Evolutionary conservation across 257 asterid genomes (phyloP).

Genomic region (Nemophila menziesii): DNA sequence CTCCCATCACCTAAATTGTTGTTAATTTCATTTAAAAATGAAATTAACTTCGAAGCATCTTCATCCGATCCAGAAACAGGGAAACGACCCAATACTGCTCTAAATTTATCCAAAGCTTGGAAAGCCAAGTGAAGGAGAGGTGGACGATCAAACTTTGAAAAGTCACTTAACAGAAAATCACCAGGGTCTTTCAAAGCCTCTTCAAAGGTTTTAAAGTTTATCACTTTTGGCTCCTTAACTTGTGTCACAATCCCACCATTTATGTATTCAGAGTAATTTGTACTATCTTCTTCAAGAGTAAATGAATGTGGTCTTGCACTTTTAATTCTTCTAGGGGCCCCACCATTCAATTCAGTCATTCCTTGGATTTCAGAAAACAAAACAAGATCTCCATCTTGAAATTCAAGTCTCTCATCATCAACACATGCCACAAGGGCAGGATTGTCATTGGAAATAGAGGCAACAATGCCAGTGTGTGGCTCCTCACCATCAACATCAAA

Average conservation of each 20-base stretch:
- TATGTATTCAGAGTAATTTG: conserved; percentile 19
- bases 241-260: conserved; percentile 49
- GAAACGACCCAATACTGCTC: conserved; percentile 26
- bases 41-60: conserved; percentile 27
- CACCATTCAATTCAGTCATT: conserved; percentile 37
- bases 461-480: conserved; percentile 39
- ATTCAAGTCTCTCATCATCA: conserved; percentile 42
- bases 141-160: conserved; percentile 40
- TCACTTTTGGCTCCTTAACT: conserved; percentile 32
- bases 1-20: conserved; percentile 19
- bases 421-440: conserved; percentile 41
- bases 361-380: conserved; percentile 42
- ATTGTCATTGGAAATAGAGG: conserved; percentile 35
- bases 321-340: conserved; percentile 28
- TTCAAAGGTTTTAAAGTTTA: conserved; percentile 29
- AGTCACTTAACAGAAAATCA: conserved; percentile 36
- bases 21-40: conserved; percentile 18
- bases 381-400: conserved; percentile 46
- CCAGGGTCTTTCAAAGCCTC: conserved; percentile 41
- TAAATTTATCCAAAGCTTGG: conserved; percentile 35
- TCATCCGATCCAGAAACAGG: conserved; percentile 36
- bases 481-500: conserved; percentile 44
- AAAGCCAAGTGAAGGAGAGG: conserved; percentile 39
- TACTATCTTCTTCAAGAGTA: conserved; percentile 33
- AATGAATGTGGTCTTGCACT: conserved; percentile 31